phyloP scores from a whole-genome alignment of 2,329 filamentous ascomycete genomes.

The Metarhizium humberi region DNA sequence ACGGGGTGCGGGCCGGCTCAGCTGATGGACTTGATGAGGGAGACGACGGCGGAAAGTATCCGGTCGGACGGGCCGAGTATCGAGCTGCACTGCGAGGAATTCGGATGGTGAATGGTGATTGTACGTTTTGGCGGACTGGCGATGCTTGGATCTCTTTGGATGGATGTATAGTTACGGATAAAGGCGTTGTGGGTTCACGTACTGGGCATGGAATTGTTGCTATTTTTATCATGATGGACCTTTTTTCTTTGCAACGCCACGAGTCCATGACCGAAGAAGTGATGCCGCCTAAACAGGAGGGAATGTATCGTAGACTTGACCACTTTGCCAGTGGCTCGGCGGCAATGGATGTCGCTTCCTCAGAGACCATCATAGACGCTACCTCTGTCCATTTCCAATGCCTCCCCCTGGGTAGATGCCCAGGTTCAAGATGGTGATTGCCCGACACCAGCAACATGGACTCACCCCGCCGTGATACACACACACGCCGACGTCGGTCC shows the following conservation, averaged over 20 bases:
- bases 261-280: not conserved
- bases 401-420: too few relatives aligned
- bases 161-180: not conserved
- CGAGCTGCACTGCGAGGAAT: constrained; percentile 39
- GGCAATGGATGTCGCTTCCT: too few relatives aligned
- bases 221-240: too few relatives aligned
- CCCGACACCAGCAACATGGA: too few relatives aligned
- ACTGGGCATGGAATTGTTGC: not conserved
- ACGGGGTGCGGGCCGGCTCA: constrained; percentile 36
- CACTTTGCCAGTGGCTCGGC: too few relatives aligned
- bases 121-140: not conserved
- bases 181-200: not conserved
- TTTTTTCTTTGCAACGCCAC: not conserved
- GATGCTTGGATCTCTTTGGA: not conserved
- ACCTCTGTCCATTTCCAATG: too few relatives aligned
- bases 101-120: constrained; percentile 27
- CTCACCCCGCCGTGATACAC: too few relatives aligned
- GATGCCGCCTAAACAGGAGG: too few relatives aligned
- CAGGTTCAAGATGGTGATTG: too few relatives aligned
- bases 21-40: constrained; percentile 32
- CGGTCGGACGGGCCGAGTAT: constrained; percentile 30
- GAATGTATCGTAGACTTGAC: too few relatives aligned
- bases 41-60: constrained; percentile 30
- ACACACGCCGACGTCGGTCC: too few relatives aligned
- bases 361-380: too few relatives aligned